Base-by-base conservation (phyloP, 805 yeast species). In the Saccharomycopsis fermentans region DNA sequence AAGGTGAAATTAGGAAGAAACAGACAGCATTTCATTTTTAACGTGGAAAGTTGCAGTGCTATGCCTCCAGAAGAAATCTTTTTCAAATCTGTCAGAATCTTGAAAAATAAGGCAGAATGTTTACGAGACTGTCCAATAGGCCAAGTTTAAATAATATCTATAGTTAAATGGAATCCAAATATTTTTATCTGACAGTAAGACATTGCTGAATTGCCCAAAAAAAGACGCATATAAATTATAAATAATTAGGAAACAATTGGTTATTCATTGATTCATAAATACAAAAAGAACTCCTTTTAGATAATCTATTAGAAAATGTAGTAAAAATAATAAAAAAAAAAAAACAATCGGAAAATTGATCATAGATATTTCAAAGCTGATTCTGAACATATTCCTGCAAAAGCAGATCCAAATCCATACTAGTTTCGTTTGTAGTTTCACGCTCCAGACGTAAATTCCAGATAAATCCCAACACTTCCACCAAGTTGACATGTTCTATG, bases 41-140 rank as follows among this genome's bases (percentile, higher is more conserved):
- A 90, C 67, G 90, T 94, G 53, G 99, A 94, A 73, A 84, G 92
- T 58, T 85, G 96, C 2, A 98, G 99, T 43, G 96, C 97, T 48
- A 91, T 94, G 96, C 77, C 90, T 16, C 97, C 99, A 24, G 96
- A 89, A 67, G 98, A 92, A 74, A 90, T 94, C 57, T 94, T 94
- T 73, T 83, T 90, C 74, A 94, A 92, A 71, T 83, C 92, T 61
- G 87, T 94, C 55, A 81, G 92, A 70, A 84, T 90, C 57, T 78
- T 94, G 70, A 87, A 83, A 72, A 85, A 86, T 69, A 94, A 94
- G 75, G 91, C 88, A 37, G 88, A 84, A 63, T 86, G 84, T 69
- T 76, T 87, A 71, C 82, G 87, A 69, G 81, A 76, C 68, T 87
- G 94, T 71, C 92, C 94, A 55, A 86, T 87, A 61, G 81, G 83